These are phyloP conservation scores for Rhodomyrtus tomentosa DNA, from an alignment of 345 rosid species.

Conservation along the genomic window DNA sequence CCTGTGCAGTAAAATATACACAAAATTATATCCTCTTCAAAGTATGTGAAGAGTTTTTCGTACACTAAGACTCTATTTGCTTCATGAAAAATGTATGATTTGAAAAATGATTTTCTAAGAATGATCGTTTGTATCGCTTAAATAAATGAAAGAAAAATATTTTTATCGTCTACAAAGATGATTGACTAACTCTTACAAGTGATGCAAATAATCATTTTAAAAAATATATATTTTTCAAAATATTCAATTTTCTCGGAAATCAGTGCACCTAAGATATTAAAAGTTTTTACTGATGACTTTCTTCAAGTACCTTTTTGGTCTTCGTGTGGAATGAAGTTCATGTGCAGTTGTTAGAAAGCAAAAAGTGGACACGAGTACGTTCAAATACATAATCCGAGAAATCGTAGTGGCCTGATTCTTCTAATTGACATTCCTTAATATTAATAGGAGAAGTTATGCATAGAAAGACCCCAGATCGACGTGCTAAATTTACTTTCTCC, in stretches of 20 bases:
- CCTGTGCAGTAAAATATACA: too few relatives aligned
- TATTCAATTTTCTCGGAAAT: too few relatives aligned
- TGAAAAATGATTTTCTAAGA: too few relatives aligned
- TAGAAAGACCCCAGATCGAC: neutral
- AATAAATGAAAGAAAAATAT: too few relatives aligned
- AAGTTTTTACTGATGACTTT: neutral
- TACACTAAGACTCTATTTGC: too few relatives aligned
- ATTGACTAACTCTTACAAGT: too few relatives aligned
- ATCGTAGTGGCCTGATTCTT: neutral
- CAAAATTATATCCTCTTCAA: too few relatives aligned
- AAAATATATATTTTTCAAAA: rapidly evolving
- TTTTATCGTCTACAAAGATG: too few relatives aligned
- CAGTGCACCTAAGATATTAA: neutral
- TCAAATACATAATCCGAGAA: neutral
- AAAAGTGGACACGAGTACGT: neutral
- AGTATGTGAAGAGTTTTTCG: too few relatives aligned
- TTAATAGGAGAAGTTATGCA: neutral
- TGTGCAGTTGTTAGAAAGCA: neutral
- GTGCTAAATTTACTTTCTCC: neutral
- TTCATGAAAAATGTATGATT: too few relatives aligned
- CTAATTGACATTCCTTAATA: neutral
- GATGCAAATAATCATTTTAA: too few relatives aligned
- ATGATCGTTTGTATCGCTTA: too few relatives aligned
- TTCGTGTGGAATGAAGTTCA: neutral
- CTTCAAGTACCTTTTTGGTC: neutral